Base-by-base conservation (phyloP, 2,329 filamentous ascomycete genomes). In the Verticillium zaregamsianum region DNA sequence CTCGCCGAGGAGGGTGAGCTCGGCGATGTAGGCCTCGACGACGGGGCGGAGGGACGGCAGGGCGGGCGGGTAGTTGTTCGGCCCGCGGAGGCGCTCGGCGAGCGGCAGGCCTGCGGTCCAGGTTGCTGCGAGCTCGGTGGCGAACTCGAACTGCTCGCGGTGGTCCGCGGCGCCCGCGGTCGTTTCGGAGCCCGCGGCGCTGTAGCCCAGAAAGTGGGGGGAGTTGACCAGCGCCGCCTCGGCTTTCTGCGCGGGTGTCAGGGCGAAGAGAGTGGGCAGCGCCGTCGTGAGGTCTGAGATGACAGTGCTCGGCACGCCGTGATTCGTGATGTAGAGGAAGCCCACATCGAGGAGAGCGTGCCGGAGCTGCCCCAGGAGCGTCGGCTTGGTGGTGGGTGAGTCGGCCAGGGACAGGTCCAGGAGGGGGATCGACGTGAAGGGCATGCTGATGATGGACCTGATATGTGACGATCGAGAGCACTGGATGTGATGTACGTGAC, bases 121-220 rank as follows among this genome's bases (percentile, higher is more conserved):
- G 1, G 67, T 74, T 1, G 71, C 74, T 0, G 71, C 61, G 33
- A 86, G 70, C 65, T 87, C 84, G 0, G 83, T 87, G 15, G 82
- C 84, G 67, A 85, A 83, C 68, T 88, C 85, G 57, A 86, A 82
- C 66, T 88, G 85, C 68, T 88, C 85, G 20, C 85, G 73, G 20
- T 76, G 72, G 67, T 88, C 85, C 15, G 71, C 66, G 59, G 73
- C 71, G 0, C 83, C 82, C 0, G 82, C 80, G 2, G 86, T 88
- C 0, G 73, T 83, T 69, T 88, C 86, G 28, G 80, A 75, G 0
- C 84, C 85, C 20, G 79, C 77, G 0, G 75, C 79, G 64, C 82
- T 85, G 68, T 87, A 88, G 0, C 86, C 86, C 2, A 88, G 73
- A 61, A 88, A 86, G 68, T 87, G 85, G 11, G 85, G 83, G 1